A percentile compares a stretch with the other conserved stretches of the same genome.
Evolutionary conservation across 352 stramenopile genomes (phyloP).

Genomic region (Phytophthora pluvialis): DNA sequence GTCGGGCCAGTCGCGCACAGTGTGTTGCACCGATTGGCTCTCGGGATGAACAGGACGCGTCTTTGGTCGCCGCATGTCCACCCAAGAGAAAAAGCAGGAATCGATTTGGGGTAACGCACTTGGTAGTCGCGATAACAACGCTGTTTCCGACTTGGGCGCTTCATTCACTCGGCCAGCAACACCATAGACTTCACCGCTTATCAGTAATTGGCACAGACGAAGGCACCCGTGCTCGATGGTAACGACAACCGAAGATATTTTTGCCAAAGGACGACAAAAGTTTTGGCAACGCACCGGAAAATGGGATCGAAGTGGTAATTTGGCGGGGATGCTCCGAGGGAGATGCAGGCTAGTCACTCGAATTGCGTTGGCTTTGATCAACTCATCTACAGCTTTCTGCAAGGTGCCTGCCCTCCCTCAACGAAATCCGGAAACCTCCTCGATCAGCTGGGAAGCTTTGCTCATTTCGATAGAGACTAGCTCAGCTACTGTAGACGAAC

Average conservation of each 20-base stretch:
- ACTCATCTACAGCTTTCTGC: not conserved
- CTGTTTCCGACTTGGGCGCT: constrained; percentile 2
- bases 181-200: no score
- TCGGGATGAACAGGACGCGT: constrained; percentile 10
- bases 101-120: not conserved
- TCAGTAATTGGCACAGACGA: not conserved
- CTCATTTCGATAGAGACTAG: constrained; percentile 21
- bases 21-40: constrained; percentile 15
- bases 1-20: constrained; percentile 17
- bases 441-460: constrained; percentile 21
- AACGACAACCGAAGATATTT: not conserved
- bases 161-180: not conserved
- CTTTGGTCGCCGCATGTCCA: constrained; percentile 17
- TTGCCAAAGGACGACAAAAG: not conserved
- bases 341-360: not conserved
- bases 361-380: not conserved
- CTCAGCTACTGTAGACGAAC: constrained; percentile 4
- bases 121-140: constrained; percentile 27
- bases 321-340: not conserved
- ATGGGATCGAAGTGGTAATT: not conserved
- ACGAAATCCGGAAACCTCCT: constrained; percentile 7
- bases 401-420: constrained; percentile 7
- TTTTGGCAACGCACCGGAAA: constrained; percentile 7
- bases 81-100: constrained; percentile 23
- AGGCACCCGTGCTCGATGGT: not conserved